These are phyloP conservation scores for Pisolithus albus DNA, from an alignment of 768 basidiomycete species.

Conservation along the genomic window DNA sequence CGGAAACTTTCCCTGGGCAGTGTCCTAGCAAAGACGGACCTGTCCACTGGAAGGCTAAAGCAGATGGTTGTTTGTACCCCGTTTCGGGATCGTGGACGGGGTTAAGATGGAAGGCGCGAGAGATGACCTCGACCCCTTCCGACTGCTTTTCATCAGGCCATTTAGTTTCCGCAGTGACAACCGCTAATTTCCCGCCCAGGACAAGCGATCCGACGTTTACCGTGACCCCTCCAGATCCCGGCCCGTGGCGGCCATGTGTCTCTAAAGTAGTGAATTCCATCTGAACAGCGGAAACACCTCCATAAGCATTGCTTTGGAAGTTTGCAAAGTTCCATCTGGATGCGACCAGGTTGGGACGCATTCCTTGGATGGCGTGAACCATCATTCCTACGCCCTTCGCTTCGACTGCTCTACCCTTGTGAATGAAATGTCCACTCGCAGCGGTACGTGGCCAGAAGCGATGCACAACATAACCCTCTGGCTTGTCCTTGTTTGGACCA, in stretches of 20 bases:
- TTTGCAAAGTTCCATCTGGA: constrained; percentile 91
- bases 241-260: constrained; percentile 68
- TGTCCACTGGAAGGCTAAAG: constrained; percentile 72
- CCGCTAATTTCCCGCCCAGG: constrained; percentile 66
- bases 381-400: constrained; percentile 74
- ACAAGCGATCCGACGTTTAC: constrained; percentile 86
- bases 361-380: constrained; percentile 95
- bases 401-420: constrained; percentile 52
- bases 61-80: constrained; percentile 66
- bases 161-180: constrained; percentile 74
- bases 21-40: constrained; percentile 55
- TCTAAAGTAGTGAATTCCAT: constrained; percentile 94
- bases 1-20: constrained; percentile 48
- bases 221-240: constrained; percentile 75
- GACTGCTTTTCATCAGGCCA: constrained; percentile 55
- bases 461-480: constrained; percentile 84
- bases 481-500: constrained; percentile 57
- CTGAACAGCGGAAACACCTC: constrained; percentile 78
- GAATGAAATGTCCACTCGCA: constrained; percentile 60
- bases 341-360: constrained; percentile 92
- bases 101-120: constrained; percentile 59
- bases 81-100: constrained; percentile 68
- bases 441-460: constrained; percentile 79
- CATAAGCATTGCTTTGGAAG: constrained; percentile 73
- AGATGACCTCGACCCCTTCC: constrained; percentile 45